A percentile compares a stretch with the other conserved stretches of the same genome.
phyloP scores from a whole-genome alignment of 2,329 filamentous ascomycete genomes.

The Fusarium fracticaudum region DNA sequence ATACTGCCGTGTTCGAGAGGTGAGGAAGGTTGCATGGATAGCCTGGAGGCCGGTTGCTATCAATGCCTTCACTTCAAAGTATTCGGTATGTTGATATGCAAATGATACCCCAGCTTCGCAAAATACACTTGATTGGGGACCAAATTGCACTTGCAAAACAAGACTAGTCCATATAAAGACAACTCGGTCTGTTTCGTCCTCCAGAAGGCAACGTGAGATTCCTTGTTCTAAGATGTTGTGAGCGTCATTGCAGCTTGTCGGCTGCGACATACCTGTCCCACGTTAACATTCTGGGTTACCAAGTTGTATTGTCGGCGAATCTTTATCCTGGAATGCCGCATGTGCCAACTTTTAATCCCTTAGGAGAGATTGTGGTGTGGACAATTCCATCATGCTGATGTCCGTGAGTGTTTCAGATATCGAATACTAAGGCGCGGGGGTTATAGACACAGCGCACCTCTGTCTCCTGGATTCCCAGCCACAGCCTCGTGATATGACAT shows the following conservation, averaged over 20 bases:
- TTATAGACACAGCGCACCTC: slow-evolving; percentile 8
- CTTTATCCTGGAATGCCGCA: slow-evolving; percentile 8
- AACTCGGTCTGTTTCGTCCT: slow-evolving; percentile 11
- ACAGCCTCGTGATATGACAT: slow-evolving; percentile 36
- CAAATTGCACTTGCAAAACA: slow-evolving; percentile 41
- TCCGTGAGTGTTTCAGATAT: slow-evolving; percentile 26
- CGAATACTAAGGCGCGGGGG: slow-evolving; percentile 24
- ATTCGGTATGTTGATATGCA: slow-evolving; percentile 2
- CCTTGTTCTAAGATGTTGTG: slow-evolving; percentile 20
- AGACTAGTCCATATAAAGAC: slow-evolving; percentile 30
- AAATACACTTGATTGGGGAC: slow-evolving; percentile 35
- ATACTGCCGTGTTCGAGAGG: slow-evolving; percentile 24
- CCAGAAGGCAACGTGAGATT: slow-evolving; percentile 15
- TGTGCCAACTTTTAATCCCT: slow-evolving; percentile 19
- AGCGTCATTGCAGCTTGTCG: slow-evolving; percentile 30
- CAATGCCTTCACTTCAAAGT: slow-evolving; percentile 18
- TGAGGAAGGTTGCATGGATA: slow-evolving; percentile 32
- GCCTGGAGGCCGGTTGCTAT: background rate
- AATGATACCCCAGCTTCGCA: slow-evolving; percentile 33
- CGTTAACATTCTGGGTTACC: slow-evolving; percentile 28
- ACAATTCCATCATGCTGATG: slow-evolving; percentile 16
- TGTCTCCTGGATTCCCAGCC: slow-evolving; percentile 18
- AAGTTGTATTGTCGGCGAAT: slow-evolving; percentile 16
- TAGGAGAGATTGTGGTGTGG: background rate
- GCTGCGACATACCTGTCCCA: slow-evolving; percentile 36